phyloP scores from a whole-genome alignment of 495 filamentous ascomycete species.

The Tuber microsphaerosporum region DNA sequence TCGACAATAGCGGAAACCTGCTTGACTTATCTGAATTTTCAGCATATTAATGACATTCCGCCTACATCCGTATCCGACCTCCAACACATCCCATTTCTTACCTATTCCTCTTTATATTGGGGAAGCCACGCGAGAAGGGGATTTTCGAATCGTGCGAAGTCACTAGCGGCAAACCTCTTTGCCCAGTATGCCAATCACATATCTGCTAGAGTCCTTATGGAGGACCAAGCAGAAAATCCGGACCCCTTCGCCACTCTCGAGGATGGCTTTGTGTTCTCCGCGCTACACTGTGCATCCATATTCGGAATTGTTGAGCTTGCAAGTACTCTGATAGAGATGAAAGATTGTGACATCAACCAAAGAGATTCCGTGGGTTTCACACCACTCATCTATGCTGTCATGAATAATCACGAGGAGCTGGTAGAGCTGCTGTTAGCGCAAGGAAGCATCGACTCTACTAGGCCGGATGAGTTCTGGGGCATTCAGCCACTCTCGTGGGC shows the following conservation, averaged over 20 bases:
- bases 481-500: background rate
- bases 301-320: background rate
- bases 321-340: background rate
- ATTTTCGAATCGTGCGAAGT: background rate
- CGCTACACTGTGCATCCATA: background rate
- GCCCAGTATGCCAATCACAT: background rate
- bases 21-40: background rate
- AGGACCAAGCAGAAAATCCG: background rate
- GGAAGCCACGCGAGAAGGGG: background rate
- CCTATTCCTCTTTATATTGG: background rate
- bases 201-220: background rate
- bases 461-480: too few relatives aligned
- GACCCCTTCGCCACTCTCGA: background rate
- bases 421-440: background rate
- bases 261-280: background rate
- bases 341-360: background rate
- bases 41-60: background rate
- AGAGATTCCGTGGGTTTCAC: background rate
- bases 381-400: background rate
- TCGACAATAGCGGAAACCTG: background rate
- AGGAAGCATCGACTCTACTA: background rate
- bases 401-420: background rate
- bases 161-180: background rate
- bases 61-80: background rate
- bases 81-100: background rate